Evolutionary conservation across 1,139 yeast genomes (phyloP).

Genomic region (Yamadazyma oceani): DNA sequence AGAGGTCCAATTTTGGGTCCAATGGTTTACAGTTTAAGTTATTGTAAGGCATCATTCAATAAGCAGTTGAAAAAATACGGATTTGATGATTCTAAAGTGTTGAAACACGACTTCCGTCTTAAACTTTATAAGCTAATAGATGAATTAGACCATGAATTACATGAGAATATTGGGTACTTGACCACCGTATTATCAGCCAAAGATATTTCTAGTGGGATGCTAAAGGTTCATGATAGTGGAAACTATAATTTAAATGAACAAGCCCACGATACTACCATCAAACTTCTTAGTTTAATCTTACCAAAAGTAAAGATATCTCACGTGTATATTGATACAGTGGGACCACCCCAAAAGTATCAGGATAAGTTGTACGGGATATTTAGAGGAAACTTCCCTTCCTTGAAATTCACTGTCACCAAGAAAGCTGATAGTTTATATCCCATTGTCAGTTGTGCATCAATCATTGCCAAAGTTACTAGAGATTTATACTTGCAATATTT

Average conservation of each 20-base stretch:
- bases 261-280: constrained; percentile 93
- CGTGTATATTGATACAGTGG: constrained; percentile 92
- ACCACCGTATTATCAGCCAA: constrained; percentile 82
- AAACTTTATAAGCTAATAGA: constrained; percentile 62
- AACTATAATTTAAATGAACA: constrained; percentile 86
- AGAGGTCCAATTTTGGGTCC: constrained; percentile 97
- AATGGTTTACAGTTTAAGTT: constrained; percentile 93
- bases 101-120: constrained; percentile 71
- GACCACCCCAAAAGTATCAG: constrained; percentile 87
- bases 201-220: constrained; percentile 89
- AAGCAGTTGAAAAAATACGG: constrained; percentile 58
- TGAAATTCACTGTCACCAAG: constrained; percentile 83
- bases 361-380: constrained; percentile 67
- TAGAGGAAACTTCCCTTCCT: constrained; percentile 40
- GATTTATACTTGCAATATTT: constrained; percentile 61
- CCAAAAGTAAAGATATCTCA: constrained; percentile 60
- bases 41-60: constrained; percentile 62
- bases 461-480: constrained; percentile 94
- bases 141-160: constrained; percentile 41
- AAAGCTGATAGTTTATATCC: constrained; percentile 96
- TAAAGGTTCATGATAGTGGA: constrained; percentile 54
- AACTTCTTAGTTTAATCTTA: constrained; percentile 60
- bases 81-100: constrained; percentile 89
- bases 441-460: constrained; percentile 93
- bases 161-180: constrained; percentile 78